phyloP scores from a whole-genome alignment of 768 basidiomycete species.

The Leccinellum albellum region DNA sequence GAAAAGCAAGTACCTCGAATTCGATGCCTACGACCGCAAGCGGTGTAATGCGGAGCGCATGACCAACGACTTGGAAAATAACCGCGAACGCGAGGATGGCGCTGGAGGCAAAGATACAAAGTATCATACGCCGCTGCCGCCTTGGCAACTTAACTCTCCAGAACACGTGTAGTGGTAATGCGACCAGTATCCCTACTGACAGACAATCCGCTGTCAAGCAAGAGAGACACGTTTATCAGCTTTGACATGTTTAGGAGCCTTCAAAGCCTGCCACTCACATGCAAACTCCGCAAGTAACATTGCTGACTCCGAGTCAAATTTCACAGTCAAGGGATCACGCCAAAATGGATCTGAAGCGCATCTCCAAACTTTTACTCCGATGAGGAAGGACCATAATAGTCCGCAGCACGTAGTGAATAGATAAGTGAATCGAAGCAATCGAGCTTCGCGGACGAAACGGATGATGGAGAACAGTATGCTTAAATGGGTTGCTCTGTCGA shows the following conservation, averaged over 20 bases:
- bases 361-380: slow-evolving; percentile 1
- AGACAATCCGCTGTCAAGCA: slow-evolving; percentile 9
- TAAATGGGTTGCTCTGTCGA: slow-evolving; percentile 1
- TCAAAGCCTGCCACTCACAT: not conserved
- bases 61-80: slow-evolving; percentile 4
- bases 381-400: not conserved
- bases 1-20: slow-evolving; percentile 3
- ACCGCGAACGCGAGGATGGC: slow-evolving; percentile 10
- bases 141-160: slow-evolving; percentile 14
- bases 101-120: slow-evolving; percentile 15
- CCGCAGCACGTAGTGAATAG: not conserved
- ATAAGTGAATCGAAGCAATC: slow-evolving; percentile 1
- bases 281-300: slow-evolving; percentile 4
- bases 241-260: not conserved
- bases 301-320: not conserved
- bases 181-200: slow-evolving; percentile 8
- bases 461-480: slow-evolving; percentile 18
- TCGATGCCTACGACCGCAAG: not conserved
- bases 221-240: not conserved
- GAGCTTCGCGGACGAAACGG: slow-evolving; percentile 6
- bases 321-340: not conserved
- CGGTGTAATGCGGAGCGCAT: not conserved
- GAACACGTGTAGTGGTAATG: slow-evolving; percentile 12
- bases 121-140: slow-evolving; percentile 16
- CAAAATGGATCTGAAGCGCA: slow-evolving; percentile 4